phyloP scores from a whole-genome alignment of 805 yeast genomes.

The Myxozyma kluyveri region DNA sequence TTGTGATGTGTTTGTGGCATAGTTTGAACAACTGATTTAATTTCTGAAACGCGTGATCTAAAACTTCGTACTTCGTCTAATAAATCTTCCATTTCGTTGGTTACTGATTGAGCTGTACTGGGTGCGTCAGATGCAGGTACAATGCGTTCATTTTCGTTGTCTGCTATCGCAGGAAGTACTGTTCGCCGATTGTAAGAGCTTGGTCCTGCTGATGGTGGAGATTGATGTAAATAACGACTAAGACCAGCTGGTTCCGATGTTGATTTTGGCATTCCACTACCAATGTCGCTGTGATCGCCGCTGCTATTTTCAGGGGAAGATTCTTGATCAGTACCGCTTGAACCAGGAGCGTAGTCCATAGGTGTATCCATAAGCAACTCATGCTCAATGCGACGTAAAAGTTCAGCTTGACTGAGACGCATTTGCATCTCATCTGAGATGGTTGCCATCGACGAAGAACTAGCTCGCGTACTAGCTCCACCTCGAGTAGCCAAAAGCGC shows the following conservation, averaged over 20 bases:
- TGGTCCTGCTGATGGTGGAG: constrained; percentile 1
- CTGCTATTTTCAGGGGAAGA: neutral
- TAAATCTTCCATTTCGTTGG: constrained; percentile 23
- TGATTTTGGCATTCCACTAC: neutral
- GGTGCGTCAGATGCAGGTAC: neutral
- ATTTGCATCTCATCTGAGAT: neutral
- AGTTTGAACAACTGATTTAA: constrained; percentile 6
- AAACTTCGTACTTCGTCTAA: constrained; percentile 25
- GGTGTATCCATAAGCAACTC: constrained; percentile 22
- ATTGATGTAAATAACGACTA: neutral
- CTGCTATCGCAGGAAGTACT: constrained; percentile 6
- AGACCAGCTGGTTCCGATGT: constrained; percentile 8
- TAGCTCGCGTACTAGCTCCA: neutral
- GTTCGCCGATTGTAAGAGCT: too few species aligned
- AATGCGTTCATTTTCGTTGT: neutral
- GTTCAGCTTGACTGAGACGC: constrained; percentile 14
- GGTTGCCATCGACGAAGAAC: neutral
- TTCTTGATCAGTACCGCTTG: neutral
- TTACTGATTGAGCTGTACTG: neutral
- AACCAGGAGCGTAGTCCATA: constrained; percentile 9
- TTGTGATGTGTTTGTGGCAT: neutral
- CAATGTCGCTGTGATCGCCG: neutral
- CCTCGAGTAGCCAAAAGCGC: neutral
- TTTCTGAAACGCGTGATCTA: constrained; percentile 18
- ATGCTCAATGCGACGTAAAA: constrained; percentile 22